Evolutionary conservation across 2,329 filamentous ascomycete genomes (phyloP).

Genomic region (Alternaria angustiovoidea): DNA sequence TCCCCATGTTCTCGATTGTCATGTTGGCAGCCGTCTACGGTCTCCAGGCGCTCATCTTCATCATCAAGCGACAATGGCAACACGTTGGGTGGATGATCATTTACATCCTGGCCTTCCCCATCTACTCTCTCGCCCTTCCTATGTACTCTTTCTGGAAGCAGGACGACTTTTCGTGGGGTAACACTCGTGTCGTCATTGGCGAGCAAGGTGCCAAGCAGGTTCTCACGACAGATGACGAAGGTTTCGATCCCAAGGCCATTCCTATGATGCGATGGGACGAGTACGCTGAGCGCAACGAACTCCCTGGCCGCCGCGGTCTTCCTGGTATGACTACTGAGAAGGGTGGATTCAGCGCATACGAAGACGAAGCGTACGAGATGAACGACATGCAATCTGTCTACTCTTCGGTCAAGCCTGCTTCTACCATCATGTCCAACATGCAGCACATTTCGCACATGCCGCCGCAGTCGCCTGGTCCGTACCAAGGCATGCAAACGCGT

Average conservation of each 20-base stretch:
- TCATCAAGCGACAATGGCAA: constrained; percentile 97
- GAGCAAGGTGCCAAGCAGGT: constrained; percentile 91
- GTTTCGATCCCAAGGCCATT: constrained; percentile 90
- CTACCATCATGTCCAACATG: constrained; percentile 87
- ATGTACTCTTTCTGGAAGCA: constrained; percentile 99
- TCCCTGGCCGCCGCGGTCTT: constrained; percentile 87
- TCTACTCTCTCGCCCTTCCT: constrained; percentile 90
- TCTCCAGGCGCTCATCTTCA: constrained; percentile 94
- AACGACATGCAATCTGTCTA: constrained; percentile 98
- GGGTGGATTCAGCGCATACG: constrained; percentile 66
- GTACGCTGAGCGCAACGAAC: constrained; percentile 84
- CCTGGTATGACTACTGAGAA: constrained; percentile 64
- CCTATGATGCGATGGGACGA: constrained; percentile 97
- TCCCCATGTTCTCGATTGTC: constrained; percentile 86
- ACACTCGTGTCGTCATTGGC: constrained; percentile 94
- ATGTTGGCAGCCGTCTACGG: constrained; percentile 94
- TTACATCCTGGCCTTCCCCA: constrained; percentile 92
- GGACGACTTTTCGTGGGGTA: constrained; percentile 99
- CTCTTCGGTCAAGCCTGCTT: constrained; percentile 85
- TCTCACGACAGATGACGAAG: constrained; percentile 81
- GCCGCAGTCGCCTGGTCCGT: constrained; percentile 76
- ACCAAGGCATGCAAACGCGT: constrained; percentile 69
- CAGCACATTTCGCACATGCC: constrained; percentile 78
- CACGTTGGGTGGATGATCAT: constrained; percentile 99
- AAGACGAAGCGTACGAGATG: constrained; percentile 88